Conservation (phyloP, 2,329 filamentous ascomycete genomes). For the Gnomoniopsis smithogilvyi region DNA sequence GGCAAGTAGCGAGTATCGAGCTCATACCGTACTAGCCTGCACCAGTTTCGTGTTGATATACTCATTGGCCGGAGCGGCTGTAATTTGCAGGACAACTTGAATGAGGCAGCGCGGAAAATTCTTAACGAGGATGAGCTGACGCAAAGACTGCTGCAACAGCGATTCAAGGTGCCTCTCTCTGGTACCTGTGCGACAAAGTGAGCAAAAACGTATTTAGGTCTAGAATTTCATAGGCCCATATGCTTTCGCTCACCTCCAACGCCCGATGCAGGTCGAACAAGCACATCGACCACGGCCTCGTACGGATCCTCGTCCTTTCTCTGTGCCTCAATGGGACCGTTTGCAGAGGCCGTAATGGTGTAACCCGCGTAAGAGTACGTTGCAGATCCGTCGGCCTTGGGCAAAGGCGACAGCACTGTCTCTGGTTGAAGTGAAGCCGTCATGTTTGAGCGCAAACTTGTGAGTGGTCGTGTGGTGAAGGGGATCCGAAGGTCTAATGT, state of each 20-base stretch:
- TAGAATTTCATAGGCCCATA: not conserved
- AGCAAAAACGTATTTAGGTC: constrained; percentile 16
- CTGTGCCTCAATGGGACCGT: constrained; percentile 87
- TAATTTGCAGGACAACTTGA: constrained; percentile 78
- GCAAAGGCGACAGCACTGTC: constrained; percentile 56
- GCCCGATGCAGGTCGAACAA: constrained; percentile 80
- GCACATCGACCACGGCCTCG: constrained; percentile 85
- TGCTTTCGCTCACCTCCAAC: constrained; percentile 62
- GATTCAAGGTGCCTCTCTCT: constrained; percentile 80
- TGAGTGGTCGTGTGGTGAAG: not conserved
- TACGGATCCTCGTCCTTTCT: constrained; percentile 88
- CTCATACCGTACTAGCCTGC: constrained; percentile 57
- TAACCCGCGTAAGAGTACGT: constrained; percentile 74
- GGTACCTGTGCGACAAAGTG: constrained; percentile 47
- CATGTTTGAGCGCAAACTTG: constrained; percentile 32
- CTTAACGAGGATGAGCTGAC: constrained; percentile 70
- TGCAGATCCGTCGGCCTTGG: constrained; percentile 76
- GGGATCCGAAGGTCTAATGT: not conserved
- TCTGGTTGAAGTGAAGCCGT: constrained; percentile 44
- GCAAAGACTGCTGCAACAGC: constrained; percentile 67
- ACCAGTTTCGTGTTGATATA: constrained; percentile 58
- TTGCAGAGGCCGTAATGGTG: constrained; percentile 79
- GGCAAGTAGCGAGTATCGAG: not conserved
- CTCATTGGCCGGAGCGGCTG: constrained; percentile 65
- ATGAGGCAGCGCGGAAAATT: constrained; percentile 75